These are phyloP conservation scores for Orobanche coerulescens DNA, from an alignment of 257 asterid genomes.

Conservation along the genomic window DNA sequence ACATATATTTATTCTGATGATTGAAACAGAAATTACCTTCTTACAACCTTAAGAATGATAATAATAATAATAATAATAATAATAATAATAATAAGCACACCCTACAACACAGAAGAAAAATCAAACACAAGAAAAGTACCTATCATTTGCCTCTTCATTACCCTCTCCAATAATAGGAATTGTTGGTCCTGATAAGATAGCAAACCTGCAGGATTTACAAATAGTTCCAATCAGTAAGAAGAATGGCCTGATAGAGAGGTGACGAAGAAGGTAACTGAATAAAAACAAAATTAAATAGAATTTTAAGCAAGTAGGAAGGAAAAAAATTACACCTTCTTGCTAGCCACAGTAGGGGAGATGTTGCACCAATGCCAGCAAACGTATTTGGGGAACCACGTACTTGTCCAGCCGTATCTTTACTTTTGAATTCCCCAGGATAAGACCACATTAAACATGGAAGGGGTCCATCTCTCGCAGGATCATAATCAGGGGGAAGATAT, in stretches of 20 bases:
- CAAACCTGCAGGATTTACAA: conserved; percentile 52
- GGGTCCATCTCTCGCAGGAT: conserved; percentile 82
- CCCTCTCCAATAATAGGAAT: conserved; percentile 99
- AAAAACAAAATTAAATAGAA: conserved; percentile 12
- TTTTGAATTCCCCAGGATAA: conserved; percentile 97
- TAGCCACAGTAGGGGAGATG: conserved; percentile 95
- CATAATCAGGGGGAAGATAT: conserved; percentile 91
- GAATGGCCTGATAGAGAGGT: conserved; percentile 9
- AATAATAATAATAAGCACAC: too few species aligned
- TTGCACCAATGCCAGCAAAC: conserved; percentile 94
- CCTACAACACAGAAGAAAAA: too few species aligned
- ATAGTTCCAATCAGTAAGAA: conserved; percentile 5
- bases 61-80: too few species aligned
- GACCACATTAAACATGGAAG: conserved; percentile 99
- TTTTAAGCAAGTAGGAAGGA: conserved; percentile 17
- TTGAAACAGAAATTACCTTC: neutral
- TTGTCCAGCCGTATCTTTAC: conserved; percentile 97
- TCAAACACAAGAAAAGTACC: conserved; percentile 32
- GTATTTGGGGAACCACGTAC: conserved; percentile 99
- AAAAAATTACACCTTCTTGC: conserved; percentile 64
- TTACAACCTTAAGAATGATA: neutral
- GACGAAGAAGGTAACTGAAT: conserved; percentile 14
- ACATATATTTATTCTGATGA: neutral
- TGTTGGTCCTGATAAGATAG: conserved; percentile 91
- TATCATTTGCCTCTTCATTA: conserved; percentile 95